Conservation (phyloP, 768 basidiomycete species). For the Mycena amicta region DNA sequence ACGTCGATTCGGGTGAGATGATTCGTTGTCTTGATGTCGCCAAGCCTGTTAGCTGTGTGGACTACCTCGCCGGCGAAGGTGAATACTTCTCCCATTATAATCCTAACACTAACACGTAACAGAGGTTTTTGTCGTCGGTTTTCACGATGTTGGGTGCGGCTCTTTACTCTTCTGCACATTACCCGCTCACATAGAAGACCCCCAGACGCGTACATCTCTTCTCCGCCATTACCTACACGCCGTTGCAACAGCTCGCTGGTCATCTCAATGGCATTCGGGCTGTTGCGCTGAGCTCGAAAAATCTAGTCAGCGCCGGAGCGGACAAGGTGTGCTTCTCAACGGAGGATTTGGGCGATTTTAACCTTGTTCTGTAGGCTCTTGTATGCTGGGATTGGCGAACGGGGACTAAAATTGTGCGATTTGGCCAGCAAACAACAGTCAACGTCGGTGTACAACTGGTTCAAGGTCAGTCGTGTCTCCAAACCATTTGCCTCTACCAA, state of each 20-base stretch:
- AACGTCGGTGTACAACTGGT: slow-evolving; percentile 90
- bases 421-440: slow-evolving; percentile 91
- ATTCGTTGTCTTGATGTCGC: slow-evolving; percentile 82
- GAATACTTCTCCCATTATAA: slow-evolving; percentile 16
- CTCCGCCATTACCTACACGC: slow-evolving; percentile 82
- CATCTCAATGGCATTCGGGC: slow-evolving; percentile 90
- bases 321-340: slow-evolving; percentile 39
- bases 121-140: slow-evolving; percentile 92
- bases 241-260: slow-evolving; percentile 80
- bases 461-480: slow-evolving; percentile 36
- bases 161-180: not conserved
- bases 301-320: slow-evolving; percentile 84
- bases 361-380: slow-evolving; percentile 41
- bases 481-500: not conserved
- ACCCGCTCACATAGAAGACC: not conserved
- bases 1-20: slow-evolving; percentile 62
- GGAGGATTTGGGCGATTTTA: not conserved
- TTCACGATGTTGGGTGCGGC: slow-evolving; percentile 86
- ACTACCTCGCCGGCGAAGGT: slow-evolving; percentile 84
- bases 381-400: slow-evolving; percentile 93
- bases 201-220: slow-evolving; percentile 84
- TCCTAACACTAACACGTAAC: slow-evolving; percentile 1
- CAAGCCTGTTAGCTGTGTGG: slow-evolving; percentile 89
- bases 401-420: slow-evolving; percentile 86
- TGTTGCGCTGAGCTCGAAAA: slow-evolving; percentile 81